phyloP scores from a whole-genome alignment of 2,329 filamentous ascomycete genomes.

The Nigrospora sphaerica region DNA sequence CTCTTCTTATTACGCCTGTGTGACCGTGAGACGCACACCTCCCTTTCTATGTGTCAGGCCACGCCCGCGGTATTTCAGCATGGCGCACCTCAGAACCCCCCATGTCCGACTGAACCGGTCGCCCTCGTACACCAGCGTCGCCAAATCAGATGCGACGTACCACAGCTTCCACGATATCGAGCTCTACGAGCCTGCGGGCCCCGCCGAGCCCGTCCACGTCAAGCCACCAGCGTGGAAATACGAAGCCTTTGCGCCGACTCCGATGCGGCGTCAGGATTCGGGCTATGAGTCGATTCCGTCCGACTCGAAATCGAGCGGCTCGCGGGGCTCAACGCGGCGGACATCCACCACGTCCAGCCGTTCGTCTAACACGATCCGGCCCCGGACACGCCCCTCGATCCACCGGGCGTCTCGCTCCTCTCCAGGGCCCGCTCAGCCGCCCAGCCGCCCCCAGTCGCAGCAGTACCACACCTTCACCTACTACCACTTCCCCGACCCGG shows the following conservation, averaged over 20 bases:
- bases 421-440: slow-evolving; percentile 10
- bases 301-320: slow-evolving; percentile 29
- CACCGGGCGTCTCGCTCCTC: slow-evolving; percentile 32
- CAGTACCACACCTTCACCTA: slow-evolving; percentile 28
- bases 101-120: slow-evolving; percentile 13
- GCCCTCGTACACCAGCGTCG: slow-evolving; percentile 31
- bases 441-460: slow-evolving; percentile 13
- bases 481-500: slow-evolving; percentile 42
- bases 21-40: background rate
- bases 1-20: background rate
- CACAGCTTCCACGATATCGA: slow-evolving; percentile 48
- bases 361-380: slow-evolving; percentile 20
- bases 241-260: slow-evolving; percentile 22
- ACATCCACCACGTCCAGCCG: slow-evolving; percentile 20
- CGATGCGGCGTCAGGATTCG: slow-evolving; percentile 50
- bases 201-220: slow-evolving; percentile 10
- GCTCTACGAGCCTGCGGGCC: slow-evolving; percentile 31
- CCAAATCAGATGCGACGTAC: slow-evolving; percentile 42
- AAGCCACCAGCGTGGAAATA: slow-evolving; percentile 9
- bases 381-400: slow-evolving; percentile 31
- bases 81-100: background rate
- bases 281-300: slow-evolving; percentile 48
- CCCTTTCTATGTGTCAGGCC: background rate
- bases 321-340: slow-evolving; percentile 21
- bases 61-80: background rate